Evolutionary conservation across 2,329 filamentous ascomycete species (phyloP).

Genomic region (Cryoendolithus antarcticus): DNA sequence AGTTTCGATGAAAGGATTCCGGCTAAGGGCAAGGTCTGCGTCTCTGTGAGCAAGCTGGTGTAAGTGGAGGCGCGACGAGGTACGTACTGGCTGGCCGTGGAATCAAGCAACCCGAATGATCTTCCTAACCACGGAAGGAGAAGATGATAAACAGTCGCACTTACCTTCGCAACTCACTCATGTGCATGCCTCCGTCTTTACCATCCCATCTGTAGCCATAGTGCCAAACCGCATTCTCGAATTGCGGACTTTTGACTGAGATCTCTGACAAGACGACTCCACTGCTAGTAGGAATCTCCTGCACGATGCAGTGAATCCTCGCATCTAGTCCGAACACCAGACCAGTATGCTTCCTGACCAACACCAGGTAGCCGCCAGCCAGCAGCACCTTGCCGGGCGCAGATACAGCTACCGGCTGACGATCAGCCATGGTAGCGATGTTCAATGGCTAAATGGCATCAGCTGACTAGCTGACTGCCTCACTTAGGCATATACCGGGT

Average conservation of each 20-base stretch:
- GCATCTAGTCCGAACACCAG: conserved; percentile 54
- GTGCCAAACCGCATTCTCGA: conserved; percentile 73
- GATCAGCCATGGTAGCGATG: too few species aligned
- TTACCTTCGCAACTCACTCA: conserved; percentile 69
- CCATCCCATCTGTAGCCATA: conserved; percentile 64
- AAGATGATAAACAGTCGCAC: conserved; percentile 24
- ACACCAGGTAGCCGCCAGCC: conserved; percentile 86
- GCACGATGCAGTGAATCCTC: conserved; percentile 48
- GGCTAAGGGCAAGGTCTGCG: conserved; percentile 33
- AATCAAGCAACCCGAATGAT: too few species aligned
- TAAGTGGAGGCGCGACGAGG: too few species aligned
- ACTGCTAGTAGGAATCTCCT: conserved; percentile 43
- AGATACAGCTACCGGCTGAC: conserved; percentile 44
- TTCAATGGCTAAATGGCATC: too few species aligned
- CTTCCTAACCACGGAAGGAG: too few species aligned
- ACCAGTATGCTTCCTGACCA: conserved; percentile 76
- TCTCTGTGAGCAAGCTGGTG: conserved; percentile 13
- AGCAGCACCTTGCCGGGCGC: conserved; percentile 94
- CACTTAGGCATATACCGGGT: too few species aligned
- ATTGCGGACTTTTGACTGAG: conserved; percentile 84
- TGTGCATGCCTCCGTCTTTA: conserved; percentile 61
- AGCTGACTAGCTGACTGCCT: too few species aligned
- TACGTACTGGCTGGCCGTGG: too few species aligned
- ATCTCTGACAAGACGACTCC: conserved; percentile 58
- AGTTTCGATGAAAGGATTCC: conserved; percentile 85